These are phyloP conservation scores for Gnomoniopsis sp. DNA, from an alignment of 2,329 filamentous ascomycete species.

Conservation along the genomic window DNA sequence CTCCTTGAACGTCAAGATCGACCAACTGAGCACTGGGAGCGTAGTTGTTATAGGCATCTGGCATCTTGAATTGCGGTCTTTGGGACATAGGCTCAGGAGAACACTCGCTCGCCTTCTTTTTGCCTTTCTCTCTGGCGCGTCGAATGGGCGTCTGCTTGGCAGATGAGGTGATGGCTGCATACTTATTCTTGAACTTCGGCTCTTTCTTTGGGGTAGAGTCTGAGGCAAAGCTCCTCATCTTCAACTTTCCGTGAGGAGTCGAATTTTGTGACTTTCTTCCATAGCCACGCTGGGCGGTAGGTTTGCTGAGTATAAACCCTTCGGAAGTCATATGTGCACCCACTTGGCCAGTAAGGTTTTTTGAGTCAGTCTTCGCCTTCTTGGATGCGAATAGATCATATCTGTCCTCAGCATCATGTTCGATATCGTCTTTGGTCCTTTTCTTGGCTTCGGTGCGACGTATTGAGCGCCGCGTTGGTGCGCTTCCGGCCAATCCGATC, in stretches of 20 bases:
- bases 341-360: not conserved
- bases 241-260: not conserved
- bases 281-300: not conserved
- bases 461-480: not conserved
- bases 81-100: conserved; percentile 8
- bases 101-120: not conserved
- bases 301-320: not conserved
- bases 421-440: not conserved
- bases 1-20: conserved; percentile 1
- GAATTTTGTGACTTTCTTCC: conserved; percentile 1
- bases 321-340: conserved; percentile 12
- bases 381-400: not conserved
- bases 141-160: not conserved
- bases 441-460: not conserved
- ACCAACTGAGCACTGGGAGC: not conserved
- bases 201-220: conserved; percentile 7
- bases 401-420: not conserved
- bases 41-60: conserved; percentile 11
- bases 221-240: not conserved
- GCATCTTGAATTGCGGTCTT: conserved; percentile 13
- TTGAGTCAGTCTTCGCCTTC: not conserved
- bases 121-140: not conserved
- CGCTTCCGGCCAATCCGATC: not conserved
- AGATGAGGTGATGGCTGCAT: not conserved
- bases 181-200: conserved; percentile 12